Evolutionary conservation across 345 rosid species (phyloP), one percentile per base, ranked within the genome.

Genomic region (Aurinia saxatilis): DNA sequence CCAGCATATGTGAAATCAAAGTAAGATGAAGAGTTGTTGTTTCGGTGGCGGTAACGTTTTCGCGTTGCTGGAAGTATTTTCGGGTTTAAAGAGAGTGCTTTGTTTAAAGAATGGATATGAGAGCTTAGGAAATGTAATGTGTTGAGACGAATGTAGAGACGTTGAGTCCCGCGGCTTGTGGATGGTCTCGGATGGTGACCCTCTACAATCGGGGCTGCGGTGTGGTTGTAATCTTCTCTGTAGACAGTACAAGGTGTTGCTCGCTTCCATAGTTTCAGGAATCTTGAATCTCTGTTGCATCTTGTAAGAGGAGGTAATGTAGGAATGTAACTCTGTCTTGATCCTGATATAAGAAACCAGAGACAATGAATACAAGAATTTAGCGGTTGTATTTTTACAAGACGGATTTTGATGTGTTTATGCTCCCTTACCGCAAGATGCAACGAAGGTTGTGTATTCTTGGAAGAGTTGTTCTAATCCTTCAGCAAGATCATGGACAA

Each of bases 131-230:
- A 92, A 42, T 90, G 95, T 44, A 92, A 47, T 14, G 97, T 87
- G 73, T 89, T 92, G 50, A 92, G 90, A 50, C 91, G 89, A 50
- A 92, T 81, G 46, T 89, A 89, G 6, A 87, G 84, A 38, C 97
- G 91, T 42, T 89, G 97, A 1, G 99, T 92, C 10, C 99, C 91
- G 0, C 97, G 96, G 73, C 97, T 87, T 1, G 96, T 89, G 9
- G 95, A 85, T 6, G 90, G 95, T 5, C 93, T 83, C 12, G 95
- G 84, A 76, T 79, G 83, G 59, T 87, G 89, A 2, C 76, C 86
- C 7, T 82, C 86, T 0, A 9, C 41, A 0, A 50, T 1, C 2
- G 67, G 73, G 0, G 65, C 33, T 10, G 19, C 16, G 1, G 4
- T 37, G 15, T 48, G 77, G 8, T 50, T 75, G 21, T 72, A 45